phyloP scores from a whole-genome alignment of 352 stramenopile genomes.

The Pythium rhizo-oryzae region DNA sequence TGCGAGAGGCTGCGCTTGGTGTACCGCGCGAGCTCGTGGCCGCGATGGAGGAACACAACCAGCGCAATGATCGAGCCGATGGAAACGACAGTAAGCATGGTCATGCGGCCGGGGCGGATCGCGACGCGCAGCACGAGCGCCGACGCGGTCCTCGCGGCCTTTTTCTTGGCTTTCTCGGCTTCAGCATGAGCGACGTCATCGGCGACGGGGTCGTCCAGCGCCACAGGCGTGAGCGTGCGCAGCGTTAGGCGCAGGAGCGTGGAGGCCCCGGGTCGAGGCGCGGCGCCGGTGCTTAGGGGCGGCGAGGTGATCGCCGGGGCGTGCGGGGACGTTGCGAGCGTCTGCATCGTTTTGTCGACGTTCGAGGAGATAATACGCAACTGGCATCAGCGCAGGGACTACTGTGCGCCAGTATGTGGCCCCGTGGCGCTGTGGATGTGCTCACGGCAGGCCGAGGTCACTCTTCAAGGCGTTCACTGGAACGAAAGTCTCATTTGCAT shows the following conservation, averaged over 20 bases:
- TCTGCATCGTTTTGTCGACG: too few relatives aligned
- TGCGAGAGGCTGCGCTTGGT: neutral
- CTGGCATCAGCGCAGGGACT: too few relatives aligned
- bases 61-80: slow-evolving; percentile 6
- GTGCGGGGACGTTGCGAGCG: neutral
- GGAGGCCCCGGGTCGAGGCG: neutral
- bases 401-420: too few relatives aligned
- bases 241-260: slow-evolving; percentile 4
- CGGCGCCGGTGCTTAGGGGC: too few relatives aligned
- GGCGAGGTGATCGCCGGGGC: too few relatives aligned
- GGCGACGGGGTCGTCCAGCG: neutral
- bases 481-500: too few relatives aligned
- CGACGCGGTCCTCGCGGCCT: neutral
- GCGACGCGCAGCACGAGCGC: slow-evolving; percentile 12
- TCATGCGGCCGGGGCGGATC: slow-evolving; percentile 9
- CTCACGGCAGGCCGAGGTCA: too few relatives aligned
- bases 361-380: too few relatives aligned
- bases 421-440: too few relatives aligned
- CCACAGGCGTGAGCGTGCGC: neutral
- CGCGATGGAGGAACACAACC: neutral
- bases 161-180: neutral
- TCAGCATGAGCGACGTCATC: too few relatives aligned
- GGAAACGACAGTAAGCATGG: neutral
- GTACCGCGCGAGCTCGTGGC: slow-evolving; percentile 6
- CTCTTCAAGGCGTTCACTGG: too few relatives aligned